These are phyloP conservation scores for Penicillium oxalicum DNA, from an alignment of 2,329 filamentous ascomycete species.

Conservation along the genomic window DNA sequence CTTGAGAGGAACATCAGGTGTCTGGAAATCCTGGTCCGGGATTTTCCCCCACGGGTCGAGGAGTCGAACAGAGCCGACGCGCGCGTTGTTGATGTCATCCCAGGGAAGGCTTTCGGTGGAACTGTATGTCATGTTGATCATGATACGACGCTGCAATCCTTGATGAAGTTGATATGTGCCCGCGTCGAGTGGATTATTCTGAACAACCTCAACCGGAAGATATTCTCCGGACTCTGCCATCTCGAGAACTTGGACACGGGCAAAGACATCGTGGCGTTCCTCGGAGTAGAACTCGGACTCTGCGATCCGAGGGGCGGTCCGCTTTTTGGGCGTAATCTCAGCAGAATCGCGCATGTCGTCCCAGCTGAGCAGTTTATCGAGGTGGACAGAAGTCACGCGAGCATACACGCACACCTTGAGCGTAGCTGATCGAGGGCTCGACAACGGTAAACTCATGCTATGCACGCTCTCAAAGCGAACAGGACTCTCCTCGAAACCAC, in stretches of 20 bases:
- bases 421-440: conserved; percentile 65
- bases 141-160: conserved; percentile 80
- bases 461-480: conserved; percentile 96
- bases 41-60: conserved; percentile 81
- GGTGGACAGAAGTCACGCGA: conserved; percentile 82
- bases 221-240: conserved; percentile 89
- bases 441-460: conserved; percentile 88
- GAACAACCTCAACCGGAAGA: conserved; percentile 84
- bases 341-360: conserved; percentile 88
- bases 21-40: conserved; percentile 66
- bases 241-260: conserved; percentile 81
- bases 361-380: conserved; percentile 97
- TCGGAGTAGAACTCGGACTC: conserved; percentile 91
- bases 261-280: conserved; percentile 89
- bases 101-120: conserved; percentile 84
- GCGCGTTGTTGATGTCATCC: conserved; percentile 71
- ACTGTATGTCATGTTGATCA: conserved; percentile 83
- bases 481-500: conserved; percentile 84
- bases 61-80: conserved; percentile 74
- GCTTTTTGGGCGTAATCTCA: conserved; percentile 51
- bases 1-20: conserved; percentile 70
- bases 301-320: conserved; percentile 63
- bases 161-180: conserved; percentile 94
- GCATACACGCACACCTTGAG: conserved; percentile 88
- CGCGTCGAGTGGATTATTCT: conserved; percentile 74